A percentile compares a stretch with the other conserved stretches of the same genome.
These are phyloP conservation scores for Diaporthe sp. DNA, from an alignment of 2,329 filamentous ascomycete species.

Conservation along the genomic window DNA sequence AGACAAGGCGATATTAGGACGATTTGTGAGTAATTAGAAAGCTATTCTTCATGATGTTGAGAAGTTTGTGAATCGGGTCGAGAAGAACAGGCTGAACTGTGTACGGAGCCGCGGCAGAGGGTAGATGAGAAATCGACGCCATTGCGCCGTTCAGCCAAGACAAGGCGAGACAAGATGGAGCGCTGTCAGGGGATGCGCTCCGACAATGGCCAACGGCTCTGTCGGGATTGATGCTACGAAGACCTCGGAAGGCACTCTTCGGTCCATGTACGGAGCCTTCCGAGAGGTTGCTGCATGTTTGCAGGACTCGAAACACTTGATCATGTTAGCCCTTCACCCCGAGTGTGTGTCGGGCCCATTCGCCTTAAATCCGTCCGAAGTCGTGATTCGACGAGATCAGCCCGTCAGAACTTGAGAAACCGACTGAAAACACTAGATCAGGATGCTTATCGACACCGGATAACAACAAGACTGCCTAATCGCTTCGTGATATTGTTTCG, in stretches of 20 bases:
- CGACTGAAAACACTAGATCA: conserved; percentile 30
- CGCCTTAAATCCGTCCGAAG: conserved; percentile 31
- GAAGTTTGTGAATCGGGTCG: neutral
- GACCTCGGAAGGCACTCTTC: neutral
- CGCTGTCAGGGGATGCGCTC: conserved; percentile 22
- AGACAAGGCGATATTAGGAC: neutral
- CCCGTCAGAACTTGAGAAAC: conserved; percentile 34
- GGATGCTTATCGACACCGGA: conserved; percentile 5
- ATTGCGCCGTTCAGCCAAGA: conserved; percentile 16
- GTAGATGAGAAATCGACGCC: conserved; percentile 1
- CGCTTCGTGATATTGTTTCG: conserved; percentile 16
- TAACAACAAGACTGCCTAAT: neutral
- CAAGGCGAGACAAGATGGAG: conserved; percentile 16
- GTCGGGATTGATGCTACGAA: neutral
- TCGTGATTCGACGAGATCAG: conserved; percentile 20
- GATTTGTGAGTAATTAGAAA: neutral
- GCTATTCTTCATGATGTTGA: neutral
- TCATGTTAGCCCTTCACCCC: conserved; percentile 22
- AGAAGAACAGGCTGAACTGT: neutral
- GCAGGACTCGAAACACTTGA: conserved; percentile 30
- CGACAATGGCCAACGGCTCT: neutral
- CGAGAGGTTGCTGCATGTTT: conserved; percentile 25
- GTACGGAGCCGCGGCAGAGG: neutral
- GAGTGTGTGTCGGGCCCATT: conserved; percentile 23
- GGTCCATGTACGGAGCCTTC: conserved; percentile 6